Base-by-base conservation (phyloP, 495 filamentous ascomycete genomes). In the Mytilinidion resinicola region DNA sequence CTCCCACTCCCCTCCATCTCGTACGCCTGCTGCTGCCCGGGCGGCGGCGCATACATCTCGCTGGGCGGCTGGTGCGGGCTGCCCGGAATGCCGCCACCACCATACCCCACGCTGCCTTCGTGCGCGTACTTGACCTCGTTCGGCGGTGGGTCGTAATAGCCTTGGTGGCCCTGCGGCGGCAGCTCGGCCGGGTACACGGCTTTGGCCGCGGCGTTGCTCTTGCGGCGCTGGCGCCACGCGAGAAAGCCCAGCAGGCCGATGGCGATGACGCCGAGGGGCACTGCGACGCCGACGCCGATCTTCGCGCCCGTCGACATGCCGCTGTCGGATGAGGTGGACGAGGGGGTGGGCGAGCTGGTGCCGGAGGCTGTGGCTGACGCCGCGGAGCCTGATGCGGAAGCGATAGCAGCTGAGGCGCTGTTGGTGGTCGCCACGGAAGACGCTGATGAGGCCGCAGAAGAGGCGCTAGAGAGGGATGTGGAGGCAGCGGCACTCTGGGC, bases 221-320 rank as follows among this genome's bases (percentile, higher is more conserved):
- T 51, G 25, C 37, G 43, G 51, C 52, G 56, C 38, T 44, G 42
- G 51, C 52, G 56, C 56, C 51, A 60, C 0, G 55, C 11, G 3
- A 56, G 39, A 15, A 64, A 46, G 10, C 61, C 56, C 1, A 59
- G 11, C 6, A 56, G 47, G 12, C 41, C 53, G 11, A 64, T 43
- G 11, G 56, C 15, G n/a, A 47, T 14, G 0, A 64, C 37, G n/a
- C 21, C 52, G 4, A 64, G 36, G 9, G 56, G 46, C 10, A 64
- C 61, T 1, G 11, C 61, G 48, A 60, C 56, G 9, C 53, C 61
- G 36, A 64, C 59, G 1, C 56, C 61, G 43, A 60, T 60, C 43
- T 64, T 64, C 19, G 56, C 61, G 3, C 43, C 61, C 20, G 15
- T 51, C 20, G 51, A 56, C 38, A 64, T 4, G 1, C 61, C 61